These are phyloP conservation scores for Candida germanica DNA, from an alignment of 805 yeast species.

Conservation along the genomic window DNA sequence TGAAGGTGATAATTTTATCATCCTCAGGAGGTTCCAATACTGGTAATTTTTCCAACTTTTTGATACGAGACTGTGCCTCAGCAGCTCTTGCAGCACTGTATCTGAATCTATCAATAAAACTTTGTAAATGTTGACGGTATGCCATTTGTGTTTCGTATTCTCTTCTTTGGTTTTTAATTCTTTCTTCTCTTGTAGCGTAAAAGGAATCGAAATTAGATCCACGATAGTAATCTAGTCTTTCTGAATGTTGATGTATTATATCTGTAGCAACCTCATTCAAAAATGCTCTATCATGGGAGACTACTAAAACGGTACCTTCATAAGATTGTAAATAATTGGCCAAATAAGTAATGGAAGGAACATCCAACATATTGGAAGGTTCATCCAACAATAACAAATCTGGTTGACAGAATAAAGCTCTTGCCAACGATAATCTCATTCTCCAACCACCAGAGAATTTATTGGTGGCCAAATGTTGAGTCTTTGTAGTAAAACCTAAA, in stretches of 20 bases:
- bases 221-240: conserved; percentile 91
- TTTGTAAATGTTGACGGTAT: conserved; percentile 86
- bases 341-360: conserved; percentile 92
- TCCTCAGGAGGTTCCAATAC: conserved; percentile 91
- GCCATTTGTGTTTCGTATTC: conserved; percentile 99
- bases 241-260: conserved; percentile 96
- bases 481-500: conserved; percentile 85
- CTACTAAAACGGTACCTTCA: conserved; percentile 90
- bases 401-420: conserved; percentile 97
- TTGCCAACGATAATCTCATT: conserved; percentile 97
- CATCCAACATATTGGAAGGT: conserved; percentile 99
- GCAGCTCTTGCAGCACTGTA: conserved; percentile 97
- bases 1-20: conserved; percentile 78
- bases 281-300: conserved; percentile 97
- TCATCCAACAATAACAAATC: conserved; percentile 92
- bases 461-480: conserved; percentile 81
- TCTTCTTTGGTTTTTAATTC: conserved; percentile 86
- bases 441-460: conserved; percentile 99
- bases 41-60: conserved; percentile 93
- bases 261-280: conserved; percentile 98
- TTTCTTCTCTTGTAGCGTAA: conserved; percentile 91
- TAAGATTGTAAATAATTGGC: conserved; percentile 87
- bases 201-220: conserved; percentile 92
- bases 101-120: conserved; percentile 92
- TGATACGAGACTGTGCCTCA: conserved; percentile 97